Evolutionary conservation across 2,329 filamentous ascomycete genomes (phyloP), one percentile per base, ranked within the genome.

Genomic region (Trichoderma breve): DNA sequence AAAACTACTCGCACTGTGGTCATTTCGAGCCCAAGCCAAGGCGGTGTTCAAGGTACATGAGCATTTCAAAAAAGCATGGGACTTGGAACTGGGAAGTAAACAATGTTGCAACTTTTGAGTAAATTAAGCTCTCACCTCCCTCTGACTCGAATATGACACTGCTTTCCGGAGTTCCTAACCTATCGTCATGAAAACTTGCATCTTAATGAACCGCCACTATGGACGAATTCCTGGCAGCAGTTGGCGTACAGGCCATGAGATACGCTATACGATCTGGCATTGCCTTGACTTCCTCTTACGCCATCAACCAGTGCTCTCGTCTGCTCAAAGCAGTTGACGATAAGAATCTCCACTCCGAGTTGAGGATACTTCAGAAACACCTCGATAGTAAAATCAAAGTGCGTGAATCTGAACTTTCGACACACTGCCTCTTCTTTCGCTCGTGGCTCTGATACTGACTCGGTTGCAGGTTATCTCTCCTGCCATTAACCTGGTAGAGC

Each of bases 221-320:
- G 94, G 94, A 97, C 80, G 86, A 86, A 69, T 85, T 90, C 73
- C 81, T 90, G 71, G 78, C 84, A 64, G 81, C 82, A 58, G 79
- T 90, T 72, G 87, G 87, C 73, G 81, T 84, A 63, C 93, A 97
- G 83, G 93, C 93, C 64, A 91, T 97, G 87, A 97, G 94, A 83
- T 97, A 96, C 88, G 94, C 94, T 79, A 95, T 98, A 77, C 87
- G 93, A 64, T 95, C 94, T 21, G 94, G 94, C 64, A 91, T 98
- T 75, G 90, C 92, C 63, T 88, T 97, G 75, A 97, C 95, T 2
- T 94, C 93, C 67, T 90, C 87, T 51, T 97, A 94, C 83, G 93
- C 94, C n/a, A 86, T 97, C 74, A 89, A 89, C 72, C 94, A 97
- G 81, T 94, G 92, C 71, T 90, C 91, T 1, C 89, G 92, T 55